Conservation (phyloP, 106 monocot species). For the Gastrodia elata region DNA sequence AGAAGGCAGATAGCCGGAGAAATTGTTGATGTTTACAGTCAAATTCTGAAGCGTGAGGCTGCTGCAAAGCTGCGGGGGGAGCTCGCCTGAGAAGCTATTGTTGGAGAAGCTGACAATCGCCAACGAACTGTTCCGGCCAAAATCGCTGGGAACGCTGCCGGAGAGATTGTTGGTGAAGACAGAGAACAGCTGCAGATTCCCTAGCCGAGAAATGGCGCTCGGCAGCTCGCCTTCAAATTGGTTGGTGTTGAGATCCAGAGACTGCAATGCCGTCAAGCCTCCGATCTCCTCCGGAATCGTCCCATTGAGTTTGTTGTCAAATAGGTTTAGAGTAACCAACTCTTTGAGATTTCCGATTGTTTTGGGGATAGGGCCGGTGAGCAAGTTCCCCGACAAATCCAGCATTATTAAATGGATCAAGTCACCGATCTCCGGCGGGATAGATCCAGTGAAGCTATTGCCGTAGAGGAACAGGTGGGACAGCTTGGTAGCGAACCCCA, state of each 20-base stretch:
- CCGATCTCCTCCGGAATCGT: constrained; percentile 67
- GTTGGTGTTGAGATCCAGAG: constrained; percentile 65
- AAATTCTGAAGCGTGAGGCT: constrained; percentile 30
- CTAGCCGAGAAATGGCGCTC: constrained; percentile 39
- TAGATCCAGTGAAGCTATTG: constrained; percentile 55
- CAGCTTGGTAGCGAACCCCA: constrained; percentile 47
- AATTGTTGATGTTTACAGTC: constrained; percentile 42
- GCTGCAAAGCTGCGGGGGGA: constrained; percentile 41
- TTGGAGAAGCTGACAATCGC: constrained; percentile 25
- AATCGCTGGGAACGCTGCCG: constrained; percentile 32
- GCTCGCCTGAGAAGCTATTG: constrained; percentile 47
- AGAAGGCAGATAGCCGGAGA: constrained; percentile 46
- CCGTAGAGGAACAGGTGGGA: constrained; percentile 60
- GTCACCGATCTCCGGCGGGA: constrained; percentile 48
- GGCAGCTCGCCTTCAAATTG: constrained; percentile 46
- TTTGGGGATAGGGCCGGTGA: constrained; percentile 64
- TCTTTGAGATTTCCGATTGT: constrained; percentile 61
- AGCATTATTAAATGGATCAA: constrained; percentile 49
- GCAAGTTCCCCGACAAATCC: constrained; percentile 49
- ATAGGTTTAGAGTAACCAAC: constrained; percentile 52
- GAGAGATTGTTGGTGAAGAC: constrained; percentile 55
- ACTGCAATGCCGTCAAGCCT: constrained; percentile 51
- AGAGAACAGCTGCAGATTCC: constrained; percentile 68
- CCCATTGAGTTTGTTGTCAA: constrained; percentile 46
- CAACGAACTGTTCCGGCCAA: constrained; percentile 36